phyloP scores from a whole-genome alignment of 352 stramenopile genomes.

The Globisporangium uncinulatum region DNA sequence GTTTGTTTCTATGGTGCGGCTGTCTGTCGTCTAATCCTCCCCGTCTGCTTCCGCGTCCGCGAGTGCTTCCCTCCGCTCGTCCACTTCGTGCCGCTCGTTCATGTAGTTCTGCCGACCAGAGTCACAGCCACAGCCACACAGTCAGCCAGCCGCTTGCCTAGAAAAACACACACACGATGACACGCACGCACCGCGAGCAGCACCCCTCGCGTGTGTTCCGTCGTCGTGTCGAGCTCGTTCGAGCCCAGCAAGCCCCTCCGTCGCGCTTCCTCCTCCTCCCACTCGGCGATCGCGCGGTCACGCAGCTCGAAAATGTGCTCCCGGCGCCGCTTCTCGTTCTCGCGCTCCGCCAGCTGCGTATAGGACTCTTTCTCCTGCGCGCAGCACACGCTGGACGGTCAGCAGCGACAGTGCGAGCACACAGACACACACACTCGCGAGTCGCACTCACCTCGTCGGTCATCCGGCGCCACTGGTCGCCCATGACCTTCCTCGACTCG shows the following conservation, averaged over 20 bases:
- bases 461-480: slow-evolving; percentile 80
- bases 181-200: slow-evolving; percentile 48
- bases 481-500: slow-evolving; percentile 74
- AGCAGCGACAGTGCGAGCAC: not conserved
- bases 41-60: slow-evolving; percentile 31
- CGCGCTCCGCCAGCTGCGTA: slow-evolving; percentile 58
- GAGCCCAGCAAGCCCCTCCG: slow-evolving; percentile 54
- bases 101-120: slow-evolving; percentile 50
- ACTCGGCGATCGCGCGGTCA: slow-evolving; percentile 64
- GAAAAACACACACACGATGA: not conserved
- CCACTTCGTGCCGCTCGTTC: slow-evolving; percentile 68
- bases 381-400: not conserved
- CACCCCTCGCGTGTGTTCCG: slow-evolving; percentile 58
- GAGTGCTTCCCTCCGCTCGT: slow-evolving; percentile 35
- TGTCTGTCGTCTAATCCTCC: slow-evolving; percentile 20
- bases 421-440: not conserved
- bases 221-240: slow-evolving; percentile 42
- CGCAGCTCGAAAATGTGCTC: slow-evolving; percentile 66
- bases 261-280: slow-evolving; percentile 72
- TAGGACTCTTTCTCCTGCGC: slow-evolving; percentile 73
- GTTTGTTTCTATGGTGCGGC: not conserved
- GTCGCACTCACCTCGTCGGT: slow-evolving; percentile 49
- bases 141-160: not conserved
- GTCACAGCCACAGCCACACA: not conserved
- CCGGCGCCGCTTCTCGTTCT: slow-evolving; percentile 75